These are phyloP conservation scores for Neocallimastix lanati DNA, from an alignment of 192 early-diverging fungal genomes.

Conservation along the genomic window DNA sequence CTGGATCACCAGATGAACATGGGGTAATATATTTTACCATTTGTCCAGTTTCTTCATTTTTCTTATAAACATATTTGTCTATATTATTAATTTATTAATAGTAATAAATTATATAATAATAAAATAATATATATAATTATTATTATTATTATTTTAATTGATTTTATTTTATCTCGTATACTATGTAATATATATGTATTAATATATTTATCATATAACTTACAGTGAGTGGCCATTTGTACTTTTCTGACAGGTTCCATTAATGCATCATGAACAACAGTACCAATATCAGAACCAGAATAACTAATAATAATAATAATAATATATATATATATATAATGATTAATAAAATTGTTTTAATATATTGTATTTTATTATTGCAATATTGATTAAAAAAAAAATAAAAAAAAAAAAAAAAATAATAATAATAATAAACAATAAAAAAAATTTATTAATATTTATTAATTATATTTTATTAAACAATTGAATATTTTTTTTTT, in stretches of 20 bases:
- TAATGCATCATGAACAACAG: slow-evolving; percentile 84
- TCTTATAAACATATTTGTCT: slow-evolving; percentile 9
- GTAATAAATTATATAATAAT: neutral
- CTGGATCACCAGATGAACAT: slow-evolving; percentile 82
- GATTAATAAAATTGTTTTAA: too few relatives aligned
- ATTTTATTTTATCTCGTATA: too few relatives aligned
- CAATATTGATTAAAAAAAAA: too few relatives aligned
- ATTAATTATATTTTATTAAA: too few relatives aligned
- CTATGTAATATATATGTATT: neutral
- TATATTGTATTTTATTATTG: too few relatives aligned
- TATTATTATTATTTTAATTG: too few relatives aligned
- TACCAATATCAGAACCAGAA: slow-evolving; percentile 90
- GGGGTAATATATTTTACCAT: slow-evolving; percentile 56
- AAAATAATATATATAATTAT: slow-evolving; percentile 1
- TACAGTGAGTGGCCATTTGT: slow-evolving; percentile 83
- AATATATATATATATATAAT: too few relatives aligned
- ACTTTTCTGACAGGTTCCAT: slow-evolving; percentile 96
- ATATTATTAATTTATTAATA: neutral
- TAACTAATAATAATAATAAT: slow-evolving; percentile 22
- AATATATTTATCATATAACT: slow-evolving; percentile 27
- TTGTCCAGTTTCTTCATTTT: slow-evolving; percentile 26
- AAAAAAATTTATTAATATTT: too few relatives aligned
- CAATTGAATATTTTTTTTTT: too few relatives aligned
- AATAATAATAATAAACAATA: too few relatives aligned
- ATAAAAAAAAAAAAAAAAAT: too few relatives aligned